These are phyloP conservation scores for Xerocomus minutiporus DNA, from an alignment of 1,284 basidiomycete species.

Conservation along the genomic window DNA sequence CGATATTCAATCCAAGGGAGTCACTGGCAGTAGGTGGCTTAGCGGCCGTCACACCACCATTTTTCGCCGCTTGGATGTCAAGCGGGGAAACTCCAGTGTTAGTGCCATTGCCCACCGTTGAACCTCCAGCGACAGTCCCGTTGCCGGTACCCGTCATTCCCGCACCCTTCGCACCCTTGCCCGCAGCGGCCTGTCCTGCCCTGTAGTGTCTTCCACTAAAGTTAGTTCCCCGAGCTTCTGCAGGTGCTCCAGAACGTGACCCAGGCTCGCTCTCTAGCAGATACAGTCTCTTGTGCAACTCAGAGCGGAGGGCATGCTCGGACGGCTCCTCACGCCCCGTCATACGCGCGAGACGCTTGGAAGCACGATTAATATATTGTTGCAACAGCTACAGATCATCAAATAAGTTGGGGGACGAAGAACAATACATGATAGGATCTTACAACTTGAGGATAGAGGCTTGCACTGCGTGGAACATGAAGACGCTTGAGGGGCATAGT, in stretches of 20 bases:
- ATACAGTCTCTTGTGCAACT: constrained; percentile 52
- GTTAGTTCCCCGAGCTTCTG: constrained; percentile 4
- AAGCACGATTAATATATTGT: constrained; percentile 65
- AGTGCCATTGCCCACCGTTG: constrained; percentile 14
- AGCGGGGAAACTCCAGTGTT: constrained; percentile 35
- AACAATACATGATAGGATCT: constrained; percentile 25
- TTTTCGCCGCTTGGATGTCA: constrained; percentile 37
- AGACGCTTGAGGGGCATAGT: constrained; percentile 28
- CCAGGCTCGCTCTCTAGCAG: constrained; percentile 32
- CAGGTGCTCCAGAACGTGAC: constrained; percentile 10
- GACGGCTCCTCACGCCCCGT: constrained; percentile 52
- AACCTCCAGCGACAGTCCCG: constrained; percentile 2
- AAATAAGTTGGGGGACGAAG: background rate
- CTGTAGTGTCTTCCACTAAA: constrained; percentile 11
- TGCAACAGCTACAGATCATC: constrained; percentile 49
- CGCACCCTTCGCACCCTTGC: background rate
- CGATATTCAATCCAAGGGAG: constrained; percentile 71
- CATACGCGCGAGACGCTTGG: constrained; percentile 67
- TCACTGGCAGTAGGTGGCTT: constrained; percentile 49
- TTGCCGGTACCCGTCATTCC: background rate
- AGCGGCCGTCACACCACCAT: constrained; percentile 47
- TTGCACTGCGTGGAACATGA: constrained; percentile 17
- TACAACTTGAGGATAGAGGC: constrained; percentile 62
- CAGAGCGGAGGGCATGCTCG: constrained; percentile 44
- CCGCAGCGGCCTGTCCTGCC: constrained; percentile 8